Base-by-base conservation (phyloP, 2,329 filamentous ascomycete species). In the Colletotrichum horii region DNA sequence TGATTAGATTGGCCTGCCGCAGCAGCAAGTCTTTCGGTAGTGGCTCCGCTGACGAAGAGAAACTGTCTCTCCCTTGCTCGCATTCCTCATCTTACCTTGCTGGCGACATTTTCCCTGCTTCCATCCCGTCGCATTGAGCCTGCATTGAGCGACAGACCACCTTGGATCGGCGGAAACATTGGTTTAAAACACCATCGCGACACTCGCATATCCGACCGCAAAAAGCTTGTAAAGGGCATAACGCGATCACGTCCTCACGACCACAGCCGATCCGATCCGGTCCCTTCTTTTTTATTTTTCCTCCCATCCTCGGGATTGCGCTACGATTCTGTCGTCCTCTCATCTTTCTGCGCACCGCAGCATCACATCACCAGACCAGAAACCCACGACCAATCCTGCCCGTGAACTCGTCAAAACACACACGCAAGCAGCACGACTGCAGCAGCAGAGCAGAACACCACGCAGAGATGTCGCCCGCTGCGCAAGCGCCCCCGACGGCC, bases 141-240 rank as follows among this genome's bases (percentile, higher is more conserved):
- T 38, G 73, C 73, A 75, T 73, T 30, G 28, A 73, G 58, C 38
- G 32, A 61, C 61, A 24, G 55, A 66, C 68, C 72, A 56, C 24
- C 52, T 66, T 66, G 72, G 22, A 66, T 65, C 73, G 70, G 70
- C 70, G 38, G 56, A 73, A 73, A 68, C 56, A 75, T 75, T 73
- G 73, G 73, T 68, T 48, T 65, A 73, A 75, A 75, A 75, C 73
- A 73, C 73, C 73, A 75, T 75, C 73, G 73, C 70, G 73, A 75
- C 73, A 65, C 64, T 12, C 70, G 56, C 34, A 65, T 64, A 73
- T 73, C 73, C 22, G 73, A 75, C 64, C 70, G 72, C 70, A n/a
- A 19, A 66, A 75, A 68, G 55, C 70, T 73, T 73, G 64, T 73
- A 28, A 22, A 61, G 8, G 32, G 30, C 38, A 48, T 48, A 48